Conservation (phyloP, 495 filamentous ascomycete genomes). For the Tuber melanosporum region DNA sequence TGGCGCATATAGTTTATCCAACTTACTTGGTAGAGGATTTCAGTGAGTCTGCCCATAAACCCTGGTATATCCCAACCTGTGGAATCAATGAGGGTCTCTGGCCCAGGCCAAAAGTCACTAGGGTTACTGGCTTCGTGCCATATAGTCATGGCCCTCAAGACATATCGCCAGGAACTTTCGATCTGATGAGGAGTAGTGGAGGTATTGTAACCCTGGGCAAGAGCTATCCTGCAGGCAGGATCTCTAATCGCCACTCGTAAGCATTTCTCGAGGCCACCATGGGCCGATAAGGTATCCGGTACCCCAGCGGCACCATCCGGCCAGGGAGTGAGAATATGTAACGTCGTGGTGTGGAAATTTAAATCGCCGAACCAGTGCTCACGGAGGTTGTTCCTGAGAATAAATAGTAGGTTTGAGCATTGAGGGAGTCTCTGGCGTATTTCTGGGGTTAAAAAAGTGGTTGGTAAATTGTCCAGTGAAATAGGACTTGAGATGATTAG, state of each 20-base stretch:
- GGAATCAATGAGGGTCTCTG: background rate
- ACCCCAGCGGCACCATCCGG: background rate
- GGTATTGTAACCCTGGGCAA: background rate
- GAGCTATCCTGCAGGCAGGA: background rate
- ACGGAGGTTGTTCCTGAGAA: background rate
- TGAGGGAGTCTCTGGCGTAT: slow-evolving; percentile 3
- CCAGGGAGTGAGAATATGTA: background rate
- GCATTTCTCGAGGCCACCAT: background rate
- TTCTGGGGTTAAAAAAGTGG: background rate
- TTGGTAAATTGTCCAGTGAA: background rate
- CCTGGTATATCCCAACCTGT: background rate
- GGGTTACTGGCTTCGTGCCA: background rate
- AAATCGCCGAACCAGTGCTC: background rate
- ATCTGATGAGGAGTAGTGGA: background rate
- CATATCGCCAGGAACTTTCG: background rate
- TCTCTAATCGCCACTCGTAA: background rate
- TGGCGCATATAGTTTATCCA: background rate
- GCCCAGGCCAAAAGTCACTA: background rate
- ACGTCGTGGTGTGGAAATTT: background rate
- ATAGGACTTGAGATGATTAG: background rate
- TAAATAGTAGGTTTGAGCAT: background rate
- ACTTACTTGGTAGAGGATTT: background rate
- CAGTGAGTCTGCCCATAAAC: background rate
- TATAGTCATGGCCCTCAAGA: background rate
- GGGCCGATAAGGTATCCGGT: background rate